These are phyloP conservation scores for Vickermania spadyakhi DNA, from an alignment of 208 protist species.

Conservation along the genomic window DNA sequence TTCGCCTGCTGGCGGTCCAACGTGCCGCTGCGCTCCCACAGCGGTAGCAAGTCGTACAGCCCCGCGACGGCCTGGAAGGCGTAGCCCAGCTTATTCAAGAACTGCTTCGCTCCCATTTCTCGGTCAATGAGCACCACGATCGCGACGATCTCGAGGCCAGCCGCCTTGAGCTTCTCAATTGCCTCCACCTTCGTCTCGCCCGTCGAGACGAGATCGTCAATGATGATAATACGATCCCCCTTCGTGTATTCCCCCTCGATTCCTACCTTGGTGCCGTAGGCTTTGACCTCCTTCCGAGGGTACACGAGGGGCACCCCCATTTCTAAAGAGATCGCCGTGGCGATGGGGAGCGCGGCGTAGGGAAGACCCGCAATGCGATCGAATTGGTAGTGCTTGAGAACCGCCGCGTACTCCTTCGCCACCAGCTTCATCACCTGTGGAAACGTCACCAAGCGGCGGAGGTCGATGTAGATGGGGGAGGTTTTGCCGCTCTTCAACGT, in stretches of 20 bases:
- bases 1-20: slow-evolving; percentile 52
- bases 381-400: slow-evolving; percentile 60
- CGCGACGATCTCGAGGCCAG: slow-evolving; percentile 77
- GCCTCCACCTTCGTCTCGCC: slow-evolving; percentile 93
- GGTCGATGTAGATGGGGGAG: slow-evolving; percentile 95
- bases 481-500: slow-evolving; percentile 93
- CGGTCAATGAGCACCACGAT: slow-evolving; percentile 93
- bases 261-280: slow-evolving; percentile 91
- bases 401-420: slow-evolving; percentile 63
- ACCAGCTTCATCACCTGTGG: slow-evolving; percentile 73
- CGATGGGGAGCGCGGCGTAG: slow-evolving; percentile 94
- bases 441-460: slow-evolving; percentile 88
- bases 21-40: slow-evolving; percentile 52
- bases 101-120: slow-evolving; percentile 91
- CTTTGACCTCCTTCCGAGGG: slow-evolving; percentile 88
- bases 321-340: slow-evolving; percentile 87
- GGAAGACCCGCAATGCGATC: slow-evolving; percentile 88
- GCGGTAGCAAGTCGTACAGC: slow-evolving; percentile 64
- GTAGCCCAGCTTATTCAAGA: slow-evolving; percentile 74
- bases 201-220: slow-evolving; percentile 95
- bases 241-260: slow-evolving; percentile 93
- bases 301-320: slow-evolving; percentile 88
- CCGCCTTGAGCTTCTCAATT: slow-evolving; percentile 79
- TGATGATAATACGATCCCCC: slow-evolving; percentile 85
- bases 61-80: slow-evolving; percentile 76